A percentile compares a stretch with the other conserved stretches of the same genome.
Evolutionary conservation across 1,139 yeast species (phyloP).

Genomic region (Entelexis paramagnoliae): DNA sequence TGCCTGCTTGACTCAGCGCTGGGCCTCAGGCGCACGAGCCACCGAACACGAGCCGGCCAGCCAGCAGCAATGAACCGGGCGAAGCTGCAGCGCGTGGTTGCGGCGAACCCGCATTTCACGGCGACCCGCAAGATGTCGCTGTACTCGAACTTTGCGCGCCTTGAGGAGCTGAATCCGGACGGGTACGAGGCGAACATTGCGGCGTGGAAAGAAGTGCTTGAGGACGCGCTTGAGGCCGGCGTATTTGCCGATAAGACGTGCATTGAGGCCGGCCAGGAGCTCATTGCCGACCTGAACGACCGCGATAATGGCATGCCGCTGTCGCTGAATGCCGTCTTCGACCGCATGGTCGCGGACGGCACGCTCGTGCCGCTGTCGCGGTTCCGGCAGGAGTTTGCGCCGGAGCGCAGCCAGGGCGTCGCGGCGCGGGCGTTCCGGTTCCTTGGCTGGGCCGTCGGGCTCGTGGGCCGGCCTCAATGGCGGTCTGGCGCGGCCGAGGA

Average conservation of each 20-base stretch:
- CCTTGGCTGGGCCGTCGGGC: conserved; percentile 11
- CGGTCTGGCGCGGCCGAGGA: conserved; percentile 12
- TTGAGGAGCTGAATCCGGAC: conserved; percentile 48
- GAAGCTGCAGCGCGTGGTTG: conserved; percentile 20
- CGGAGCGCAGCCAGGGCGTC: conserved; percentile 13
- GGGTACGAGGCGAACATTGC: conserved; percentile 61
- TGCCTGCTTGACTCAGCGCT: neutral
- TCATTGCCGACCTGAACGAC: conserved; percentile 27
- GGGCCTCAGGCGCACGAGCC: no score
- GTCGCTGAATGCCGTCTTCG: conserved; percentile 31
- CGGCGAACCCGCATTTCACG: conserved; percentile 34
- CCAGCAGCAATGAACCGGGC: conserved; percentile 16
- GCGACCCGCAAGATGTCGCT: conserved; percentile 49
- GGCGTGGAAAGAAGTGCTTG: conserved; percentile 46
- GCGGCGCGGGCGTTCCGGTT: conserved; percentile 9
- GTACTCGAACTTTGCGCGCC: conserved; percentile 48
- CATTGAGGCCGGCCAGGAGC: conserved; percentile 27
- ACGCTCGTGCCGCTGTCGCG: conserved; percentile 25
- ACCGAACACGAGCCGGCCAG: no score
- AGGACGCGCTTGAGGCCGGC: conserved; percentile 26
- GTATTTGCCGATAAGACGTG: conserved; percentile 24
- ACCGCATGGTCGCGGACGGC: conserved; percentile 28
- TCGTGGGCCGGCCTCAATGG: neutral
- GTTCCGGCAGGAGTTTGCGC: conserved; percentile 14
- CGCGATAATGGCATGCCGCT: conserved; percentile 30